A percentile compares a stretch with the other conserved stretches of the same genome.
Evolutionary conservation across 2,329 filamentous ascomycete species (phyloP).

Genomic region (Calycina herbarum): DNA sequence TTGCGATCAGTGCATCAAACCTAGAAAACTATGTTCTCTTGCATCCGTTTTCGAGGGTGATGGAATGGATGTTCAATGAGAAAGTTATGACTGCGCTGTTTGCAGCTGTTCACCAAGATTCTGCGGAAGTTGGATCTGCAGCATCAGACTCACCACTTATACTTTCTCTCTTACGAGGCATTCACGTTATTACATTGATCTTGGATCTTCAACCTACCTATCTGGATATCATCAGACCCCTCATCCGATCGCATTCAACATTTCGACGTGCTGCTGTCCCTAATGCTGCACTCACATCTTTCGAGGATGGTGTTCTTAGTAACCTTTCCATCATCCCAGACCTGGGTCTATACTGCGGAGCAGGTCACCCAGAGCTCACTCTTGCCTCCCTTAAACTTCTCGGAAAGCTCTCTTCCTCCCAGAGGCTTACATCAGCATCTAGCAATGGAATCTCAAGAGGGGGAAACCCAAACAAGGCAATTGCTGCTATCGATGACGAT

Average conservation of each 20-base stretch:
- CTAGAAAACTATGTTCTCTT: constrained; percentile 78
- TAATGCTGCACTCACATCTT: constrained; percentile 77
- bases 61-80: constrained; percentile 98
- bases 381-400: constrained; percentile 79
- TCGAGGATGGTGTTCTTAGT: constrained; percentile 87
- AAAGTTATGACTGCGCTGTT: constrained; percentile 81
- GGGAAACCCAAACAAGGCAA: constrained; percentile 74
- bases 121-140: constrained; percentile 69
- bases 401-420: constrained; percentile 81
- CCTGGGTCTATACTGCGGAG: constrained; percentile 82
- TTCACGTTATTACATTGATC: constrained; percentile 80
- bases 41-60: constrained; percentile 90
- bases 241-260: constrained; percentile 67
- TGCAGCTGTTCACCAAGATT: constrained; percentile 73
- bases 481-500: constrained; percentile 83
- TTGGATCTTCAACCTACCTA: constrained; percentile 90
- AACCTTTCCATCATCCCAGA: constrained; percentile 78
- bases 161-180: constrained; percentile 72
- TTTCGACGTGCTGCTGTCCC: constrained; percentile 62
- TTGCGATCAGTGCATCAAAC: constrained; percentile 70
- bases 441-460: constrained; percentile 26
- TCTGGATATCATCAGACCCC: constrained; percentile 79
- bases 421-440: constrained; percentile 48
- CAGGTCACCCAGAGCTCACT: constrained; percentile 78
- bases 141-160: constrained; percentile 79